Conservation (phyloP, 495 filamentous ascomycete genomes). For the Pyrenopolyporus hunteri region DNA sequence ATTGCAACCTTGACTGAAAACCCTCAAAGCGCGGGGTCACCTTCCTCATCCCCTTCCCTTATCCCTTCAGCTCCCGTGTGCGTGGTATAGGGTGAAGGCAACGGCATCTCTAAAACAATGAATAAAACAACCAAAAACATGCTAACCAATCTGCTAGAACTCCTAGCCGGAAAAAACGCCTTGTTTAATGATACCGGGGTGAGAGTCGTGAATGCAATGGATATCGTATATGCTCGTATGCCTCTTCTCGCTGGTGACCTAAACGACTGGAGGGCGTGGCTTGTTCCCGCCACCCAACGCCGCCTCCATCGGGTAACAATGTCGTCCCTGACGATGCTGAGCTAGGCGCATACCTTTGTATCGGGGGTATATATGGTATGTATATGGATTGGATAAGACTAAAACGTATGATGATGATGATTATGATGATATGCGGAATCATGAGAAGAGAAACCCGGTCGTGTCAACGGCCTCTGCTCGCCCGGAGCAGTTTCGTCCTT, state of each 20-base stretch:
- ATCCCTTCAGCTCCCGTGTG: slow-evolving; percentile 1
- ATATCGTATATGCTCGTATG: slow-evolving; percentile 34
- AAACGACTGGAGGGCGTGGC: slow-evolving; percentile 1
- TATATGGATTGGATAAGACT: slow-evolving; percentile 6
- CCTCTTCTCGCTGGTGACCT: slow-evolving; percentile 4
- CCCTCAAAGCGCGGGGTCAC: not conserved
- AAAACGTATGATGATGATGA: not conserved
- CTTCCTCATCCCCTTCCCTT: not conserved
- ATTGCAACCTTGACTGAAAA: not conserved
- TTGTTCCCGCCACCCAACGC: slow-evolving; percentile 2
- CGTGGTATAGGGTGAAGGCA: not conserved
- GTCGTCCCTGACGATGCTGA: slow-evolving; percentile 2
- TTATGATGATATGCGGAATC: not conserved
- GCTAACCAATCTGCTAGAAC: slow-evolving; percentile 24
- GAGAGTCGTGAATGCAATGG: slow-evolving; percentile 36
- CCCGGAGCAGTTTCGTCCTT: slow-evolving; percentile 55
- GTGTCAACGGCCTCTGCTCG: slow-evolving; percentile 37
- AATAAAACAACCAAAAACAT: too few species aligned
- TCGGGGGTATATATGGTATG: slow-evolving; percentile 14
- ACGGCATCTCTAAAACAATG: slow-evolving; percentile 3
- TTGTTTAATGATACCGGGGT: slow-evolving; percentile 17
- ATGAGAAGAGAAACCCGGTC: not conserved
- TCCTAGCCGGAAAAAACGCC: slow-evolving; percentile 31
- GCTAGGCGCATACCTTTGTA: slow-evolving; percentile 9
- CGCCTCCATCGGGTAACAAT: not conserved